Evolutionary conservation across 352 stramenopile species (phyloP).

Genomic region (Salisapilia sapeloensis): DNA sequence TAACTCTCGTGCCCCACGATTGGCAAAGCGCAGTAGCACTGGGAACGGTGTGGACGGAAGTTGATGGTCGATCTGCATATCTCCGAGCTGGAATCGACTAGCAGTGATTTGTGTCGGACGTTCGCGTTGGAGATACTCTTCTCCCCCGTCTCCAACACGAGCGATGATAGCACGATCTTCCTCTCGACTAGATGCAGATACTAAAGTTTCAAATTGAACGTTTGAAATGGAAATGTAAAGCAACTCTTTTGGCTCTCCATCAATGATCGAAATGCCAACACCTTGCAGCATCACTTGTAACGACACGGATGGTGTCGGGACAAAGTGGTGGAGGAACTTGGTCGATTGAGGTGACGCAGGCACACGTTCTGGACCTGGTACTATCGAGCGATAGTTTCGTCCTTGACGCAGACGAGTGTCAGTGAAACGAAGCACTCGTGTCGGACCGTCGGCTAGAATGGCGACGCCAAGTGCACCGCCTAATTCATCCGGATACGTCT

Average conservation of each 20-base stretch:
- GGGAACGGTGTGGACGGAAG: slow-evolving; percentile 66
- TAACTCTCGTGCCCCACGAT: slow-evolving; percentile 24
- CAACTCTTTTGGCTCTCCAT: slow-evolving; percentile 55
- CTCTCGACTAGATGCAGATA: too few species aligned
- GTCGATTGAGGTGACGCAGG: too few species aligned
- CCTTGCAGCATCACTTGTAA: slow-evolving; percentile 38
- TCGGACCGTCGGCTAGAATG: slow-evolving; percentile 72
- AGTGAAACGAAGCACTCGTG: slow-evolving; percentile 72
- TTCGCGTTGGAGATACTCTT: slow-evolving; percentile 43
- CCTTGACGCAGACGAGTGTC: slow-evolving; percentile 49
- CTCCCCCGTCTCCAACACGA: too few species aligned
- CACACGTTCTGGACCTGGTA: too few species aligned
- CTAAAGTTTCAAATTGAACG: slow-evolving; percentile 37
- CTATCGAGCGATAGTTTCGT: too few species aligned
- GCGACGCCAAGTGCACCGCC: slow-evolving; percentile 61
- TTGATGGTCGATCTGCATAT: slow-evolving; percentile 82
- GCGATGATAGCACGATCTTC: slow-evolving; percentile 23
- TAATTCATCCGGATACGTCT: slow-evolving; percentile 57
- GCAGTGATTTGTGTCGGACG: slow-evolving; percentile 34
- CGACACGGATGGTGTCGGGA: slow-evolving; percentile 29
- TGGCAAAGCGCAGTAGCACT: slow-evolving; percentile 70
- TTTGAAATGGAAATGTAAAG: slow-evolving; percentile 58
- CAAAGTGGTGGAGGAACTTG: slow-evolving; percentile 31
- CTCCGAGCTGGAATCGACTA: slow-evolving; percentile 44
- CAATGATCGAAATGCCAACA: slow-evolving; percentile 61